Base-by-base conservation (phyloP, 805 yeast species). In the Lachancea thermotolerans region DNA sequence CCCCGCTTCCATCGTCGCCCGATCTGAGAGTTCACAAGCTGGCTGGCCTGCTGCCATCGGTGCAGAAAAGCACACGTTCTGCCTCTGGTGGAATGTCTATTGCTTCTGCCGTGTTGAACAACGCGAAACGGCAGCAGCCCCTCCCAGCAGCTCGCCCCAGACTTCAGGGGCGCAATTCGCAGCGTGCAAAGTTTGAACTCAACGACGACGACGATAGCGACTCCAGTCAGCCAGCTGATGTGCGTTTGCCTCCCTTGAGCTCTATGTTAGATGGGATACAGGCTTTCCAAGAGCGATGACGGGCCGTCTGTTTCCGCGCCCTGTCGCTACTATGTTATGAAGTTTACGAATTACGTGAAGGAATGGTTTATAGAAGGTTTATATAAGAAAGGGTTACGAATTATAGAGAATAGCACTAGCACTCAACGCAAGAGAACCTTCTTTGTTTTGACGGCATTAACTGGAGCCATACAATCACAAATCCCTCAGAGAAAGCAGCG, bases 221-320 rank as follows among this genome's bases (percentile, higher is more conserved):
- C 29, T 55, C 47, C 8, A 50, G 37, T 18, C 49, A 46, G n/a
- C 42, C 42, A 10, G 40, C 44, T 12, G 50, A 48, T 10, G 51
- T 60, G 14, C 51, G 51, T 35, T 38, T 60, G 31, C 65, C 65
- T 14, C 59, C 64, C 9, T 48, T 60, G 21, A 53, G 59, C 41
- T 56, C 54, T 39, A 52, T 60, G 42, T 34, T 43, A 10, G 42
- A 43, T 11, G 40, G 40, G 25, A 37, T 43, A 15, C 42, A 43
- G 30, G 16, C 46, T 33, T 43, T 36, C 17, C 34, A 37, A 21
- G 46, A 43, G 37, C 40, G 37, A 27, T 41, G 32, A 41, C 7
- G 7, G 25, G 25, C 25, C 7, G 25, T 21, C 25, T 21, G 25
- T 21, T 21, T 21, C 7, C 25, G 25, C 25, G 25, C 25, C 25